Evolutionary conservation across 805 yeast species (phyloP), one percentile per base, ranked within the genome.

Genomic region (Hanseniaspora singularis): DNA sequence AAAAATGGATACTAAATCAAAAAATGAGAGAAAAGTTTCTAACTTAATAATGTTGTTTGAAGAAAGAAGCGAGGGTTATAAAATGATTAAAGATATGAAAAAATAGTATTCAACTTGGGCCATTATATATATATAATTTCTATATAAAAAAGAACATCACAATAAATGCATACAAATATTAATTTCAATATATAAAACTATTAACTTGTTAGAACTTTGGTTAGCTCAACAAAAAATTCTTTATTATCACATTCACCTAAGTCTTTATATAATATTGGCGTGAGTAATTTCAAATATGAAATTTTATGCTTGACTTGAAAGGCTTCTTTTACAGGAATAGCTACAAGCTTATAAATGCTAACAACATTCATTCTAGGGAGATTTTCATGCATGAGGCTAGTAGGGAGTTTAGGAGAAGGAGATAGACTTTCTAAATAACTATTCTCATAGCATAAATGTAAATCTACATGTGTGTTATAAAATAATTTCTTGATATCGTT

Each of bases 31-130:
- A 24, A 44, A 44, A 31, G 48, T 44, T 28, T 37, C 41, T 10
- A 44, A 37, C 15, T 24, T 44, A 12, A 44, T 44, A 9, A 44
- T 44, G 48, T 18, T 44, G 38, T 44, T 44, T 37, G 48, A 44
- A 19, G 48, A 37, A 15, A 38, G 41, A 20, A 37, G 40, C 18
- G 48, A 44, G 16, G 32, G 48, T 4, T 37, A 28, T 11, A 37
- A 44, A 6, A 22, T 42, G 34, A 8, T 36, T 4, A 42, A 42
- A 20, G 40, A 34, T 4, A 14, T 42, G 20, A 27, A 42, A 38
- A 38, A 27, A 9, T 27, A 27, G 8, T 23, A 19, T 4, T 16
- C 15, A 12, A 11, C 20, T 19, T 3, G 18, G 8, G 9, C 23
- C 26, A 18, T 2, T 26, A 8, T 7, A 19, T 14, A n/a, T 23